Base-by-base conservation (phyloP, 2,329 filamentous ascomycete species). In the Diplodia corticola region DNA sequence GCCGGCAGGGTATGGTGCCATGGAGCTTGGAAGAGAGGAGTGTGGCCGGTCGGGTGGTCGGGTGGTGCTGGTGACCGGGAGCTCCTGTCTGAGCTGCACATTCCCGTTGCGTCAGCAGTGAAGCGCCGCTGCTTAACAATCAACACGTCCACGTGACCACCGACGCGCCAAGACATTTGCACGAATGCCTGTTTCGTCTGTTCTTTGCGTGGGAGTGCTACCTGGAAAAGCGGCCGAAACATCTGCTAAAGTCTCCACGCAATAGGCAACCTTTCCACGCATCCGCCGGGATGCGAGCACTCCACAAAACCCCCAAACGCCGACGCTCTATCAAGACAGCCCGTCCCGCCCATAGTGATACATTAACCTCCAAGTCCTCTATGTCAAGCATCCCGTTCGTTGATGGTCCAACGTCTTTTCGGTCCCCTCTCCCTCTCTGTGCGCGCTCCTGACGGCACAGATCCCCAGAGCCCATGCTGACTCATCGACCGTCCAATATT, bases 331-430 rank as follows among this genome's bases (percentile, higher is more conserved):
- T 55, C 54, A 44, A 26, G 49, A 54, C 44, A 55, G 30, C 48
- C 24, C n/a, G 26, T 15, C 50, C 63, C 50, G 37, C 20, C 57
- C 57, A 51, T 57, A n/a, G 57, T 65, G 28, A 26, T 49, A 65
- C 50, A 46, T 26, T 35, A 49, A n/a, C 49, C n/a, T 35, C 13
- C 9, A n/a, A 12, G 15, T 20, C 49, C 12, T 20, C 40, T 35
- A 6, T 24, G 17, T 61, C 57, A 66, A 17, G 24, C 64, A 12
- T 66, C 64, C 17, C 55, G 46, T 26, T 66, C 55, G 55, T 30
- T 61, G 30, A 81, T 72, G 3, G 79, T 81, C 80, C 80, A 82
- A 63, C 80, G 70, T 69, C 80, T 74, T 74, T 81, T 82, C 24
- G 76, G 74, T 46, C 77, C 78, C 28, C 70, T 70, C 9, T 74